Evolutionary conservation across 441 rosid species (phyloP).

Genomic region (Pelargonium fulgidum): DNA sequence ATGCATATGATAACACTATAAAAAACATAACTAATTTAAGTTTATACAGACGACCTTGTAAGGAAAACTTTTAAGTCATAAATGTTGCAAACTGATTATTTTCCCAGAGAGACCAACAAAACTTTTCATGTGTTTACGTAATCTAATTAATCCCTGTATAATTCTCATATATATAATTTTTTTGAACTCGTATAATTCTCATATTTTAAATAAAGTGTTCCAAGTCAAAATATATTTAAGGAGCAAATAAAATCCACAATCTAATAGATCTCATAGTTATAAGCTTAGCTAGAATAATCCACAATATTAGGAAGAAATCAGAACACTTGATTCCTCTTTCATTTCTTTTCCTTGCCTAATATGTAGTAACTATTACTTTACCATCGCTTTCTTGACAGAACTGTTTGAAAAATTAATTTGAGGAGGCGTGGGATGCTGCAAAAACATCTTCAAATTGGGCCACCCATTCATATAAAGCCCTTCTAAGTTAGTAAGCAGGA

Average conservation of each 20-base stretch:
- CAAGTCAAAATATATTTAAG: background rate
- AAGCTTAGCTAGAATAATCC: background rate
- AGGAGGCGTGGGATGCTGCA: too few species aligned
- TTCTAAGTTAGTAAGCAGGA: background rate
- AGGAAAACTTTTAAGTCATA: background rate
- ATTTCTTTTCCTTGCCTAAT: background rate
- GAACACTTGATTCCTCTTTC: background rate
- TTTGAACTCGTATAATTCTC: background rate
- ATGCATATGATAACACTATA: background rate
- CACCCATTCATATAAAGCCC: conserved; percentile 9
- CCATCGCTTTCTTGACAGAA: too few species aligned
- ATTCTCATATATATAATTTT: background rate
- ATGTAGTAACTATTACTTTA: background rate
- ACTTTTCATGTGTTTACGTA: background rate
- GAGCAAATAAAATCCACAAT: background rate
- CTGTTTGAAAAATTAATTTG: too few species aligned
- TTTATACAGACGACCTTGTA: background rate
- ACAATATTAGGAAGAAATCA: background rate
- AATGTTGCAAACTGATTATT: background rate
- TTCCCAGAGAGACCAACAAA: background rate
- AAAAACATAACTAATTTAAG: background rate
- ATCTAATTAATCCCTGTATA: background rate
- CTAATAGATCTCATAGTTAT: background rate
- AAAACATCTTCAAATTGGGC: background rate
- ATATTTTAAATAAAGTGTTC: background rate